These are phyloP conservation scores for Talaromyces sp. DNA, from an alignment of 2,329 filamentous ascomycete genomes.

Conservation along the genomic window DNA sequence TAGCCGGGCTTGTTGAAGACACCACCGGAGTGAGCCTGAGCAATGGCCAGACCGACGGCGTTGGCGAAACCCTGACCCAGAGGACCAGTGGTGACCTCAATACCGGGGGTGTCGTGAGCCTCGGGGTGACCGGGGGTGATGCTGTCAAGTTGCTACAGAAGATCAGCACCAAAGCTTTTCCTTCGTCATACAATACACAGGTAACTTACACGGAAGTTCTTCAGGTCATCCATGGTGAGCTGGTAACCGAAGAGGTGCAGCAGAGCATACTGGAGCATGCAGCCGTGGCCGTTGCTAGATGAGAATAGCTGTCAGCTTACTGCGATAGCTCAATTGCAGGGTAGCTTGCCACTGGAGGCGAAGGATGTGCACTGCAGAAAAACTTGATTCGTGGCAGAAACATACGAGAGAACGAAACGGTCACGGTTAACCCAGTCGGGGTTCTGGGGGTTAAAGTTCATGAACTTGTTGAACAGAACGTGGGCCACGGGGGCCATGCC, in stretches of 20 bases:
- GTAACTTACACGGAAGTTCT: conserved; percentile 85
- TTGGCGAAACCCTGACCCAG: conserved; percentile 97
- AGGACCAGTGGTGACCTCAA: conserved; percentile 97
- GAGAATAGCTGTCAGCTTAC: conserved; percentile 13
- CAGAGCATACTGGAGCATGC: conserved; percentile 99
- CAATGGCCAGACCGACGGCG: conserved; percentile 96
- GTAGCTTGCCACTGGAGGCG: not conserved
- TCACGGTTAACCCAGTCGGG: conserved; percentile 96
- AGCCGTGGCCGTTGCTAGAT: conserved; percentile 90
- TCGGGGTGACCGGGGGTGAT: conserved; percentile 97
- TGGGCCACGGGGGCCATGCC: conserved; percentile 92
- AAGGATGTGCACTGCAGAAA: not conserved
- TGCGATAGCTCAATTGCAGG: not conserved
- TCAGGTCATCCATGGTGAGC: conserved; percentile 85
- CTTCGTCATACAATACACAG: not conserved
- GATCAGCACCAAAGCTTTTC: conserved; percentile 8
- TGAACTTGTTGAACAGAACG: conserved; percentile 98
- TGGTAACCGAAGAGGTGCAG: conserved; percentile 95
- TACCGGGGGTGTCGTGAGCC: conserved; percentile 90
- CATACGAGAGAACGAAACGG: conserved; percentile 98
- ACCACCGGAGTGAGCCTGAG: conserved; percentile 86
- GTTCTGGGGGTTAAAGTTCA: conserved; percentile 99
- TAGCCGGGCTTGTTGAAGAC: conserved; percentile 97
- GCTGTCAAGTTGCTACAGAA: conserved; percentile 65
- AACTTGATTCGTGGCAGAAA: conserved; percentile 30